Conservation (phyloP, 805 yeast species). For the Ogataea methanolica region DNA sequence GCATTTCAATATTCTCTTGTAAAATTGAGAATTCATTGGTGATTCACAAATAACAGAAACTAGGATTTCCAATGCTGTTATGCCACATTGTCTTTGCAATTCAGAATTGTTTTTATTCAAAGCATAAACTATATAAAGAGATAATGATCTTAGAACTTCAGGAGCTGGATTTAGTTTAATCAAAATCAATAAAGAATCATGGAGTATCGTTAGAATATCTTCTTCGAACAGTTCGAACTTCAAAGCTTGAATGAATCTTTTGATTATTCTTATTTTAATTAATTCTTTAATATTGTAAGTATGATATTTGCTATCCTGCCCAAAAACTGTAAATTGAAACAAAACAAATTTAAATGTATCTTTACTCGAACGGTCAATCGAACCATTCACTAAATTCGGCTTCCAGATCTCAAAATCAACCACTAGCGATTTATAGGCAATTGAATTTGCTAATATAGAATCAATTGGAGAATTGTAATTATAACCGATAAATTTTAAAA, state of each 20-base stretch:
- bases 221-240: constrained; percentile 37
- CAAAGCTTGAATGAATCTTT: constrained; percentile 45
- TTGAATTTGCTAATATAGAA: constrained; percentile 51
- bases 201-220: constrained; percentile 33
- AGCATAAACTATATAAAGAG: constrained; percentile 48
- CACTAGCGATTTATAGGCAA: constrained; percentile 54
- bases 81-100: constrained; percentile 27
- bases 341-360: constrained; percentile 50
- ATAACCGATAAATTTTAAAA: constrained; percentile 55
- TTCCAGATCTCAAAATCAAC: constrained; percentile 63
- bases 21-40: constrained; percentile 3
- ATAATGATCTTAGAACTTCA: constrained; percentile 49
- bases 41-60: constrained; percentile 39
- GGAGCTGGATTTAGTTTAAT: constrained; percentile 46
- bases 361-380: constrained; percentile 18
- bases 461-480: constrained; percentile 44
- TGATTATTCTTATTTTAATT: constrained; percentile 42
- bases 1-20: constrained; percentile 44
- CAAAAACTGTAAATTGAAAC: constrained; percentile 53
- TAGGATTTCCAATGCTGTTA: constrained; percentile 34
- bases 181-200: constrained; percentile 36
- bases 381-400: constrained; percentile 15
- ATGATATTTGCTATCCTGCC: constrained; percentile 47
- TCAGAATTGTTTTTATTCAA: constrained; percentile 26
- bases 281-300: constrained; percentile 50